Conservation (phyloP, 306 rosid genomes). For the Dryas alaskensis region DNA sequence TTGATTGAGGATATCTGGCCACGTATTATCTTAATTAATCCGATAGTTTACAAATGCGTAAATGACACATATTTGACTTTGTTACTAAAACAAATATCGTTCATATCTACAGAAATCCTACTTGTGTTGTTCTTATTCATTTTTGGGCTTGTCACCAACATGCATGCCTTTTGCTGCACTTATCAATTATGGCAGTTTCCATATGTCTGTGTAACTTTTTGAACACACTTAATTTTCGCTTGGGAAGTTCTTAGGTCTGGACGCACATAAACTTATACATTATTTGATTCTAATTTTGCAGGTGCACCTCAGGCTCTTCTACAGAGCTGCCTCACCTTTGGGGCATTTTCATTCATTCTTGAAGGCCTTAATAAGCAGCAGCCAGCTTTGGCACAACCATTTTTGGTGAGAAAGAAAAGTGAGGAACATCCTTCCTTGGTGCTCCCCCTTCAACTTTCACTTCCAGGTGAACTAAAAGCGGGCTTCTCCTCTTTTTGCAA, state of each 20-base stretch:
- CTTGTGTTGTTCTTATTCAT: neutral
- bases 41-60: neutral
- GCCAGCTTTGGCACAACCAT: constrained; percentile 86
- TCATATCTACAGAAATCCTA: neutral
- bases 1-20: neutral
- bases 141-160: neutral
- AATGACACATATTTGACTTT: neutral
- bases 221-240: neutral
- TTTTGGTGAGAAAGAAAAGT: constrained; percentile 39
- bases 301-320: constrained; percentile 96
- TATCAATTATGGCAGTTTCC: neutral
- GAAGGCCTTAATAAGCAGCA: constrained; percentile 93
- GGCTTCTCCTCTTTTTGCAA: constrained; percentile 62
- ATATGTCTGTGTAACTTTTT: neutral
- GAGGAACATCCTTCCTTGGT: constrained; percentile 38
- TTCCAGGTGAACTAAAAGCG: constrained; percentile 71
- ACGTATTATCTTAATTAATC: neutral
- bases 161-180: neutral
- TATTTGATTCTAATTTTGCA: constrained; percentile 30
- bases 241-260: neutral
- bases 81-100: neutral
- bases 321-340: constrained; percentile 91
- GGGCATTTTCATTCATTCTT: constrained; percentile 83
- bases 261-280: neutral
- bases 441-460: constrained; percentile 76